Evolutionary conservation across 2,329 filamentous ascomycete species (phyloP).

Genomic region (Seiridium unicorne): DNA sequence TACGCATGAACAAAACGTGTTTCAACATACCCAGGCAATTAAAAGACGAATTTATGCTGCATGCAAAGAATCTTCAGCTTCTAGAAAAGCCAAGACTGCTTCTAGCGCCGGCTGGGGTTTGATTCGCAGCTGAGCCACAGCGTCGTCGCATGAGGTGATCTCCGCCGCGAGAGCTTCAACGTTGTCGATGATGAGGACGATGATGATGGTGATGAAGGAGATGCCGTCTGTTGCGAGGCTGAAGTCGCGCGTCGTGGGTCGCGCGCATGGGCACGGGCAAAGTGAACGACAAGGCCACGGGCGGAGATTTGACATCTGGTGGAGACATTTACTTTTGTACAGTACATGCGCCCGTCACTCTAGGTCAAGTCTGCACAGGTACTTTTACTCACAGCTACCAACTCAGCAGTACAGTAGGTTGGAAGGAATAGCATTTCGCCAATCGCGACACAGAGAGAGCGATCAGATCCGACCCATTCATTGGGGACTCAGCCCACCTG

Average conservation of each 20-base stretch:
- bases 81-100: constrained; percentile 33
- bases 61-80: constrained; percentile 25
- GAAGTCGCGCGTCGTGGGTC: too few species aligned
- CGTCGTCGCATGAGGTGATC: not conserved
- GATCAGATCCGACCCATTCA: too few species aligned
- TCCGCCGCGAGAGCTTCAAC: not conserved
- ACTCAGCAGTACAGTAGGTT: too few species aligned
- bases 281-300: too few species aligned
- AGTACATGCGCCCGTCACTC: too few species aligned
- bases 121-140: constrained; percentile 1
- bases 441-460: too few species aligned
- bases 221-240: not conserved
- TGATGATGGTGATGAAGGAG: not conserved
- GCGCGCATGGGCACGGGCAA: too few species aligned
- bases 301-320: not conserved
- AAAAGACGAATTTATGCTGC: constrained; percentile 45
- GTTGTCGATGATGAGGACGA: not conserved
- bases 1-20: constrained; percentile 45
- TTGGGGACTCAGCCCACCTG: too few species aligned
- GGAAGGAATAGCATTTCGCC: too few species aligned
- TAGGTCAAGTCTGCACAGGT: too few species aligned
- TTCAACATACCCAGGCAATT: constrained; percentile 46
- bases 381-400: too few species aligned
- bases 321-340: not conserved
- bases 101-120: constrained; percentile 26